These are phyloP conservation scores for Umbelopsis sp. DNA, from an alignment of 192 early-diverging fungal genomes.

Conservation along the genomic window DNA sequence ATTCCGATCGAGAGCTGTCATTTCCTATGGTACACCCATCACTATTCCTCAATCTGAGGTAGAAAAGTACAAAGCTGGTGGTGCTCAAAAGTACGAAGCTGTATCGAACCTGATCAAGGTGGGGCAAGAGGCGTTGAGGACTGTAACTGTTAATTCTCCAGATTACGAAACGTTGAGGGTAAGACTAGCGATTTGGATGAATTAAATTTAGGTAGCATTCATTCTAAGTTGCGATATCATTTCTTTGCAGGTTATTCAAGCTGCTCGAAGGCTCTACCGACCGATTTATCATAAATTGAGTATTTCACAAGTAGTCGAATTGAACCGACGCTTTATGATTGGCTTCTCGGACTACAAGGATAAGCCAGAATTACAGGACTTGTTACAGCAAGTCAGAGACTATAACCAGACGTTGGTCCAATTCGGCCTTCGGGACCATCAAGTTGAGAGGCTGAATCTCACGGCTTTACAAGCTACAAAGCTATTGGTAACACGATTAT, in stretches of 20 bases:
- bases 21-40: slow-evolving; percentile 94
- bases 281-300: slow-evolving; percentile 79
- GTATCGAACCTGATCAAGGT: slow-evolving; percentile 73
- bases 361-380: slow-evolving; percentile 70
- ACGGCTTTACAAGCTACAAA: slow-evolving; percentile 64
- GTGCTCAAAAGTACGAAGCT: slow-evolving; percentile 77
- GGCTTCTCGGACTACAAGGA: slow-evolving; percentile 81
- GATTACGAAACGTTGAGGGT: slow-evolving; percentile 93
- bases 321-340: slow-evolving; percentile 83
- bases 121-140: slow-evolving; percentile 76
- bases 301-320: slow-evolving; percentile 81
- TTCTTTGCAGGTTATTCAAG: slow-evolving; percentile 80
- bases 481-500: slow-evolving; percentile 65
- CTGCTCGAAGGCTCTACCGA: slow-evolving; percentile 86
- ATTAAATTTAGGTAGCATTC: not conserved
- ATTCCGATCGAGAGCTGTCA: slow-evolving; percentile 94
- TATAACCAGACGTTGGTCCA: slow-evolving; percentile 89
- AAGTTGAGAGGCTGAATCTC: slow-evolving; percentile 82
- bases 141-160: slow-evolving; percentile 90
- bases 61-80: slow-evolving; percentile 80
- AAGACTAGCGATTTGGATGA: not conserved
- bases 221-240: not conserved
- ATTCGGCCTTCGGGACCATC: slow-evolving; percentile 95
- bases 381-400: slow-evolving; percentile 68
- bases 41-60: slow-evolving; percentile 78